Conservation (phyloP, 2,329 filamentous ascomycete genomes). For the Pseudogymnoascus sp. region DNA sequence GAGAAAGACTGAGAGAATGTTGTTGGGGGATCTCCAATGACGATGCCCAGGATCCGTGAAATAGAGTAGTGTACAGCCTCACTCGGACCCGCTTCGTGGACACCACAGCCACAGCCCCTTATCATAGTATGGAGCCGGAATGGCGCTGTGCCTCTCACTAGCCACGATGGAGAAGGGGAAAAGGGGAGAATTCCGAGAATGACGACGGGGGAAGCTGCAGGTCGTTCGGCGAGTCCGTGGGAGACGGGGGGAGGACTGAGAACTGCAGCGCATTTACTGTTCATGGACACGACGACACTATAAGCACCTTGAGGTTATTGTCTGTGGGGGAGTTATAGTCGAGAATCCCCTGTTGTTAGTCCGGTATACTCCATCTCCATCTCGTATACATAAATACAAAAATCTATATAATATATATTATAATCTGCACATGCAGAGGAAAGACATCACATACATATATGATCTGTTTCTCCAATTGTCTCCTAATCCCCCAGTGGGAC, state of each 20-base stretch:
- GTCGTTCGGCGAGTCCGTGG: background rate
- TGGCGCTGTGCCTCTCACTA: background rate
- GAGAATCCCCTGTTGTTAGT: background rate
- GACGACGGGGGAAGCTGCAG: background rate
- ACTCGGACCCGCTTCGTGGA: background rate
- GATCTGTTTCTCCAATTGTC: background rate
- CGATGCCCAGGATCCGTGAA: background rate
- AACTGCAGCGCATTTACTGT: background rate
- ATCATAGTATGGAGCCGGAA: background rate
- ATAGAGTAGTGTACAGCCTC: conserved; percentile 2
- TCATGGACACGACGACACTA: background rate
- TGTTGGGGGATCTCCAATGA: background rate
- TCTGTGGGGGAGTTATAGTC: background rate
- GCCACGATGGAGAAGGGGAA: background rate
- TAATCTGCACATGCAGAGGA: background rate
- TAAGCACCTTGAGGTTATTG: background rate
- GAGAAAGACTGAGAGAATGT: background rate
- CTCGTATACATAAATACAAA: background rate
- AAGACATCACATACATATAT: background rate
- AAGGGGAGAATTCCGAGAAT: background rate
- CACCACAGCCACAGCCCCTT: background rate
- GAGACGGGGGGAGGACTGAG: background rate
- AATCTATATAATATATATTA: background rate
- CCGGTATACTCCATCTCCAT: background rate
- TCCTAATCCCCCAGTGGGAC: background rate